Evolutionary conservation across 805 yeast species (phyloP), one percentile per base, ranked within the genome.

Genomic region (Pichia rugopelliculosa): DNA sequence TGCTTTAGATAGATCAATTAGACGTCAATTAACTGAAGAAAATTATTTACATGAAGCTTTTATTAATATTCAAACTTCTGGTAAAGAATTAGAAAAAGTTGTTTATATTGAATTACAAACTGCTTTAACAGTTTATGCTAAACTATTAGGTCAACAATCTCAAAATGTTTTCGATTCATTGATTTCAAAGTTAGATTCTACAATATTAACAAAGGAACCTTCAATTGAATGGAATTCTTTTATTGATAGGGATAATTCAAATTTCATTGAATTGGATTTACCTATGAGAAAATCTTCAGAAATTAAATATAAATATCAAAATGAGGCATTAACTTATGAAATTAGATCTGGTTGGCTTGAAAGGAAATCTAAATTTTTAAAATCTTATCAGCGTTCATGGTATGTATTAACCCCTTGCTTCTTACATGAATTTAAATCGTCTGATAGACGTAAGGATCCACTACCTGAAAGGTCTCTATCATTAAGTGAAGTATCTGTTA

Each of bases 321-420:
- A 75, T 57, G 85, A 88, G 46, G 79, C 88, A 12, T 70, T 87
- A 53, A 78, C 90, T 13, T 69, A 65, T 45, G 82, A 79, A 54
- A 74, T 90, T 36, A 77, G 87, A 46, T 77, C 88, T 12, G 96
- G 97, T 3, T 77, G 73, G 53, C 72, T 91, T 53, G 98, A 93
- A 65, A 77, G 96, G 64, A 76, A 96, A 58, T 87, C 97, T 7
- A 91, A 91, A 71, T 90, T 80, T 63, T 72, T 93, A 54, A 90
- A 90, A 70, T 84, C 91, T n/a, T 93, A 89, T 66, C 79, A 95
- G 4, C 76, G 81, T 53, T 96, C 93, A 4, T 93, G 85, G 80
- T 93, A 88, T 61, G 96, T 91, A 18, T 71, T 91, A 55, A 89
- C 99, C 3, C 85, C 96, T 48, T 81, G 82, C 48, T 89, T 79